Evolutionary conservation across 805 yeast species (phyloP), one percentile per base, ranked within the genome.

Genomic region (Myxozyma monticola): DNA sequence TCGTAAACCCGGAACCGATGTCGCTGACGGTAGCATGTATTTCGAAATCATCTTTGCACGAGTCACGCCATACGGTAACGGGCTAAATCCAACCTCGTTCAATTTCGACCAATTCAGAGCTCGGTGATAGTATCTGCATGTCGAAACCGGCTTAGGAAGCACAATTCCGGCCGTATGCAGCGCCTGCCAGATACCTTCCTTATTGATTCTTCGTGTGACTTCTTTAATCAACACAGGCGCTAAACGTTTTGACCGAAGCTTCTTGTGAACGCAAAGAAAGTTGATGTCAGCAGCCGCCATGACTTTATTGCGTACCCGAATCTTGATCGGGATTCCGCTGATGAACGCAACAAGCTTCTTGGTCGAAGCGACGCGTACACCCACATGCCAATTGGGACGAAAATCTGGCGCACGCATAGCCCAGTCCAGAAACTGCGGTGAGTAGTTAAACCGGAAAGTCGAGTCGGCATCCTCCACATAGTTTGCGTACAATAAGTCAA

Each of bases 391-490:
- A 12, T 90, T 91, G 48, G 76, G 72, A 42, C 75, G 75, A 86
- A 91, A 91, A 15, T 97, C 98, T 0, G 99, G 99, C 2, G 96
- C 87, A 57, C 85, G 84, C 60, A 93, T 74, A 0, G 96, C 96
- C 98, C 98, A 93, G 61, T 83, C 77, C 65, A 93, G 79, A 63
- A 93, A 91, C 26, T 80, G 84, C 26, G 81, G 79, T 0, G 89
- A 78, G 69, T 93, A 93, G 60, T 88, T 87, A 74, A 93, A 91
- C 64, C 99, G 78, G 72, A 93, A 89, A 1, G 88, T 80, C 37
- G 93, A 90, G 64, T 90, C 96, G 46, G 81, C 81, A 67, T 93
- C 99, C 69, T 93, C 99, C 17, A 93, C 96, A 65, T 93, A 93
- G 70, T 93, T 87, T 51, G 86, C 93, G 67, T 87, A 85, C 49